A percentile compares a stretch with the other conserved stretches of the same genome.
Evolutionary conservation across 148 eudicot genomes (phyloP).

Genomic region (Salicornia ramosissima): DNA sequence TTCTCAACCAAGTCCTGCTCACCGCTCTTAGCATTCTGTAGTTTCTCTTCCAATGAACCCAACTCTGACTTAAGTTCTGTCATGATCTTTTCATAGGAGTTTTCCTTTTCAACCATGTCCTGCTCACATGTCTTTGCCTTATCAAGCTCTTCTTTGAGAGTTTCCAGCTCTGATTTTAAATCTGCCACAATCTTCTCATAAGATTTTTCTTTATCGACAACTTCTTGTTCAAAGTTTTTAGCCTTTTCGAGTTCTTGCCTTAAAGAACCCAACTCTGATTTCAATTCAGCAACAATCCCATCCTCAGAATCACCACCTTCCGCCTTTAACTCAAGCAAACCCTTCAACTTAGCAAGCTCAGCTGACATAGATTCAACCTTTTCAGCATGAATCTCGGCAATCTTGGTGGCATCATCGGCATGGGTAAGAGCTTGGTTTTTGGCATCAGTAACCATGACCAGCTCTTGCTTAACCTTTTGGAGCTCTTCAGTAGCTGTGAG

Average conservation of each 20-base stretch:
- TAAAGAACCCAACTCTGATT: constrained; percentile 49
- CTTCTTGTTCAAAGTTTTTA: constrained; percentile 39
- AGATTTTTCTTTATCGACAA: constrained; percentile 47
- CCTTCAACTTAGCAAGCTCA: constrained; percentile 65
- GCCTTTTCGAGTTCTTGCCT: constrained; percentile 51
- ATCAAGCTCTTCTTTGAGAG: constrained; percentile 50
- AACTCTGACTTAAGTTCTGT: constrained; percentile 31
- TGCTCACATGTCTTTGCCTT: constrained; percentile 42
- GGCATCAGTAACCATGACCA: constrained; percentile 49
- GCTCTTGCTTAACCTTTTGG: constrained; percentile 60
- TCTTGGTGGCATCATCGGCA: constrained; percentile 85
- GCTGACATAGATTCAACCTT: constrained; percentile 59
- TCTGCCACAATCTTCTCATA: constrained; percentile 36
- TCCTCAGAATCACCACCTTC: constrained; percentile 45
- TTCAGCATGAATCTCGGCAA: constrained; percentile 73
- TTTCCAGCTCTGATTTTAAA: constrained; percentile 50
- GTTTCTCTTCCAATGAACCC: constrained; percentile 53
- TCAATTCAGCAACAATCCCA: constrained; percentile 44
- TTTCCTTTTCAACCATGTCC: constrained; percentile 24
- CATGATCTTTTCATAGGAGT: constrained; percentile 14
- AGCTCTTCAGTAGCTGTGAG: constrained; percentile 65
- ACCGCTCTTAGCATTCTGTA: constrained; percentile 47
- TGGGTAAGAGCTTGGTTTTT: constrained; percentile 71
- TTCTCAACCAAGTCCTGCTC: constrained; percentile 53
- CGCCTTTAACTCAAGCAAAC: constrained; percentile 49